phyloP scores from a whole-genome alignment of 495 filamentous ascomycete genomes.

The Lentithecium fluviatile region DNA sequence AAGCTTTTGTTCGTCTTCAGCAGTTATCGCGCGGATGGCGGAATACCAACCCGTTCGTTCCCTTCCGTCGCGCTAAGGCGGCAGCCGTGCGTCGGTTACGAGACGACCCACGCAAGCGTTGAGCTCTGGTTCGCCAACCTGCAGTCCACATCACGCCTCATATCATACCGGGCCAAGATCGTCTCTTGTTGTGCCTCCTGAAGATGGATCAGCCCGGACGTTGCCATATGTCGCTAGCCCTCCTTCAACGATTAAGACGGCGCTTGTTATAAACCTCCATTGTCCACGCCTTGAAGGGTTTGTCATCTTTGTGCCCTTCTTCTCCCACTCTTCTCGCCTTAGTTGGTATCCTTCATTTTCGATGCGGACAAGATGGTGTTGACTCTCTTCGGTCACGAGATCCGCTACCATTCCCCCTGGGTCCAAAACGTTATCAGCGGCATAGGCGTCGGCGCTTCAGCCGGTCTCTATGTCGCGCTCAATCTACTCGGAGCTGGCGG shows the following conservation, averaged over 20 bases:
- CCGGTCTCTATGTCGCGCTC: conserved; percentile 20
- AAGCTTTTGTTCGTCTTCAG: too few species aligned
- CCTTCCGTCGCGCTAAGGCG: too few species aligned
- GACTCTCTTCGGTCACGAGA: not conserved
- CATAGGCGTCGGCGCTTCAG: conserved; percentile 12
- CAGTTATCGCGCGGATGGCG: too few species aligned
- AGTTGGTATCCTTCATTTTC: not conserved
- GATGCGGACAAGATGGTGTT: conserved; percentile 5
- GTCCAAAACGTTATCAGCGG: conserved; percentile 9
- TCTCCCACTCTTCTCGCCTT: not conserved
- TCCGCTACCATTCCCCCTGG: conserved; percentile 20
- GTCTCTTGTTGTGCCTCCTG: not conserved
- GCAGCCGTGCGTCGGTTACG: too few species aligned
- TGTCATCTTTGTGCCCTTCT: not conserved
- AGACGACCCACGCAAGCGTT: not conserved
- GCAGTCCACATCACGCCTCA: not conserved
- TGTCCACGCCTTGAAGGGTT: too few species aligned
- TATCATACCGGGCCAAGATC: not conserved
- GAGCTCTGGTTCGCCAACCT: not conserved
- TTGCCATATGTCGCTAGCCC: conserved; percentile 1
- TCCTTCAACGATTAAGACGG: not conserved
- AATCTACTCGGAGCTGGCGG: conserved; percentile 20
- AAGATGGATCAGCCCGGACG: not conserved
- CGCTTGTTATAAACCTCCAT: not conserved
- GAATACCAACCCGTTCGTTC: too few species aligned